Evolutionary conservation across 306 rosid genomes (phyloP).

Genomic region (Vigna reflexopilosa): DNA sequence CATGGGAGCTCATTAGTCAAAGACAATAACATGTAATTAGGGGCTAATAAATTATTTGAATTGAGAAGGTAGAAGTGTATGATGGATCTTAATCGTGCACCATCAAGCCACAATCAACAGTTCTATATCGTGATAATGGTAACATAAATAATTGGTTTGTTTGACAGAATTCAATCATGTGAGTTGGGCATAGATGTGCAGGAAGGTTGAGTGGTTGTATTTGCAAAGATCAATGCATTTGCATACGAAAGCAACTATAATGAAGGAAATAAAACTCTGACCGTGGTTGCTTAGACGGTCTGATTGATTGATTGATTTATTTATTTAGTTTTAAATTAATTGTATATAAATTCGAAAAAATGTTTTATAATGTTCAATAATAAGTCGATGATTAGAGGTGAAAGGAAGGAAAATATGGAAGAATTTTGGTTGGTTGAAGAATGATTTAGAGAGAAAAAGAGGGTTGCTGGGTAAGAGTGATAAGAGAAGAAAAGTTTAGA

Average conservation of each 20-base stretch:
- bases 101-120: conserved; percentile 21
- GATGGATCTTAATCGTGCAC: background rate
- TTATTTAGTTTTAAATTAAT: background rate
- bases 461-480: background rate
- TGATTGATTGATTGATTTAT: background rate
- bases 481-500: conserved; percentile 8
- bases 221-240: background rate
- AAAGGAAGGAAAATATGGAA: background rate
- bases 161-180: conserved; percentile 2
- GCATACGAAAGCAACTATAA: conserved; percentile 5
- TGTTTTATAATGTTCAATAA: background rate
- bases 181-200: background rate
- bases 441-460: background rate
- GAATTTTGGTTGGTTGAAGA: background rate
- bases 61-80: background rate
- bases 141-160: background rate
- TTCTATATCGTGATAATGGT: conserved; percentile 21
- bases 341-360: background rate
- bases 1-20: background rate
- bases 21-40: background rate
- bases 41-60: background rate
- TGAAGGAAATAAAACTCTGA: background rate
- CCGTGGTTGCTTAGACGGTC: background rate
- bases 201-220: background rate
- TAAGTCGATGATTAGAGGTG: background rate